Evolutionary conservation across 192 early-diverging fungal genomes (phyloP).

Genomic region (Chytriomyces sp.): DNA sequence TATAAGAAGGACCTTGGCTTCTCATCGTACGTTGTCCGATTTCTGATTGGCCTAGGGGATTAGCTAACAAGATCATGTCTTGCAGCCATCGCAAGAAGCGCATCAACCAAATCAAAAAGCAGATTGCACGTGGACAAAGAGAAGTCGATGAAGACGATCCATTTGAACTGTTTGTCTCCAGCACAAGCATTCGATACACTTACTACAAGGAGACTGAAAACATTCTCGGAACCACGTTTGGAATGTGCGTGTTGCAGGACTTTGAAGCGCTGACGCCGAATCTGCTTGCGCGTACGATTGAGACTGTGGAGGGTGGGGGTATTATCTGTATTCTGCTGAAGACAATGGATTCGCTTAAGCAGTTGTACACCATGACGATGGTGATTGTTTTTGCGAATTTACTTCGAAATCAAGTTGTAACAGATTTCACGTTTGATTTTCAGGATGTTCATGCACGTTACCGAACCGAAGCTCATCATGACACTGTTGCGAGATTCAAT

Average conservation of each 20-base stretch:
- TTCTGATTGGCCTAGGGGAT: background rate
- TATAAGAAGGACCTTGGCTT: slow-evolving; percentile 99
- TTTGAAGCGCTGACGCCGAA: slow-evolving; percentile 99
- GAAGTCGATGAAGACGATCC: slow-evolving; percentile 95
- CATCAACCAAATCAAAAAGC: slow-evolving; percentile 92
- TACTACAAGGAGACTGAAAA: slow-evolving; percentile 99
- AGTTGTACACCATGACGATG: slow-evolving; percentile 98
- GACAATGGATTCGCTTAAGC: slow-evolving; percentile 94
- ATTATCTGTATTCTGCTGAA: slow-evolving; percentile 91
- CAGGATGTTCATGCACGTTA: slow-evolving; percentile 95
- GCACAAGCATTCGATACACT: slow-evolving; percentile 95
- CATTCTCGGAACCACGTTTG: slow-evolving; percentile 96
- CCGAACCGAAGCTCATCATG: slow-evolving; percentile 90
- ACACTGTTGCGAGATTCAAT: slow-evolving; percentile 95
- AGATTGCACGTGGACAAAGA: slow-evolving; percentile 88
- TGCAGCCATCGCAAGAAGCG: slow-evolving; percentile 94
- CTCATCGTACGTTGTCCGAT: slow-evolving; percentile 22
- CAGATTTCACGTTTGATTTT: slow-evolving; percentile 3
- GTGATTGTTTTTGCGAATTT: slow-evolving; percentile 40
- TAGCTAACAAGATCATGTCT: background rate
- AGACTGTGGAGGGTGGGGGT: slow-evolving; percentile 98
- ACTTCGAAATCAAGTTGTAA: background rate
- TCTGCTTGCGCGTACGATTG: slow-evolving; percentile 92
- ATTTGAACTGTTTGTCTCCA: slow-evolving; percentile 97
- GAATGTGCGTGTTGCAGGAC: slow-evolving; percentile 96